Percentiles rank a stretch among this genome's conserved stretches.
Evolutionary conservation across 345 rosid genomes (phyloP).

Genomic region (Alliaria petiolata): DNA sequence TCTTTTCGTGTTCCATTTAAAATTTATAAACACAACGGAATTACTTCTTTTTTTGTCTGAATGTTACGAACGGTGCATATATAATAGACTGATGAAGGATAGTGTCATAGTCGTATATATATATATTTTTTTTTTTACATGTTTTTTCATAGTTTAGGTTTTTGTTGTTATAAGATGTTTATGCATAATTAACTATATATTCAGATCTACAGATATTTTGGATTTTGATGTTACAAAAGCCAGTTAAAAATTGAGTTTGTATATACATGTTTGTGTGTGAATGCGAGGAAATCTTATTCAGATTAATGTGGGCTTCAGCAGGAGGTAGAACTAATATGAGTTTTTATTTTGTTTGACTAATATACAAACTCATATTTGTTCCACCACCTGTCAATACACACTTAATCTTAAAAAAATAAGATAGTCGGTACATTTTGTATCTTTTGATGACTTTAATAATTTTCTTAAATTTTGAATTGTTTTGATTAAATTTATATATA

Average conservation of each 20-base stretch:
- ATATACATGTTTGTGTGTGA: neutral
- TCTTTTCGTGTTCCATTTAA: neutral
- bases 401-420: constrained; percentile 21
- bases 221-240: neutral
- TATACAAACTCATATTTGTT: constrained; percentile 34
- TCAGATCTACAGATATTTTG: neutral
- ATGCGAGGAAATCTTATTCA: constrained; percentile 5
- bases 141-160: neutral
- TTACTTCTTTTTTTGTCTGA: no score
- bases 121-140: no score
- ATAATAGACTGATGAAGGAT: neutral
- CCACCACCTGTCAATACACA: constrained; percentile 37
- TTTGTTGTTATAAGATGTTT: neutral
- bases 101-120: neutral
- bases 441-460: neutral
- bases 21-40: no score
- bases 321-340: constrained; percentile 36
- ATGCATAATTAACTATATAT: neutral
- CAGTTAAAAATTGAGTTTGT: neutral
- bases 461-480: neutral
- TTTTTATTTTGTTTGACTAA: neutral
- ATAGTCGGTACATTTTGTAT: neutral
- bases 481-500: neutral
- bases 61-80: no score
- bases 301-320: constrained; percentile 27